Conservation (phyloP, 371 early-diverging fungal species). For the Basidiobolus meristosporus region DNA sequence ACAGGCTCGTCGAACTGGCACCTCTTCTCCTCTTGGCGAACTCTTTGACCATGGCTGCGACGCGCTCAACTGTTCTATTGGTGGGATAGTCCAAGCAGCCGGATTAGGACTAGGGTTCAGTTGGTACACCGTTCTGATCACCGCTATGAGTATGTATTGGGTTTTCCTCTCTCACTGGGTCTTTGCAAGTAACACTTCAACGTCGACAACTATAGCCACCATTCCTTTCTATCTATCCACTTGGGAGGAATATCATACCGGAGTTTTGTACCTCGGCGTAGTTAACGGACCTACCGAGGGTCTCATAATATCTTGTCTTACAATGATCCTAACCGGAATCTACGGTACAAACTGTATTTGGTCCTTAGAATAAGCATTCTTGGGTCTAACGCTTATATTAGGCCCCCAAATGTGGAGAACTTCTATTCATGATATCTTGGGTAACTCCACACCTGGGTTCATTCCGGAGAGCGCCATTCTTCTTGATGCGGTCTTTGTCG, state of each 20-base stretch:
- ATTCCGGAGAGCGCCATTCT: conserved; percentile 27
- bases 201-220: conserved; percentile 49
- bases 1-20: conserved; percentile 73
- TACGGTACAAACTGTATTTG: conserved; percentile 12
- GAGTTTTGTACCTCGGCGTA: conserved; percentile 69
- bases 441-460: neutral
- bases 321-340: conserved; percentile 49
- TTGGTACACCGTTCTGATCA: conserved; percentile 37
- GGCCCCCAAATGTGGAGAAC: conserved; percentile 1
- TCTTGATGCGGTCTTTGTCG: no score
- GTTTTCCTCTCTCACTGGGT: no score
- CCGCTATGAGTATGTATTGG: conserved; percentile 82
- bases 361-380: conserved; percentile 11
- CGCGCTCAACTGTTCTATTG: conserved; percentile 77
- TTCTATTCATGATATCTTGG: conserved; percentile 1
- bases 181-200: no score
- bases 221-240: conserved; percentile 74
- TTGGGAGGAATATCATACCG: conserved; percentile 93
- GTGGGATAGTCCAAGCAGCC: conserved; percentile 61
- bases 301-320: conserved; percentile 39
- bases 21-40: conserved; percentile 87
- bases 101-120: conserved; percentile 61
- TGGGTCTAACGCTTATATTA: no score
- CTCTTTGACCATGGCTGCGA: conserved; percentile 78
- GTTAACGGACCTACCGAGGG: conserved; percentile 95